phyloP scores from a whole-genome alignment of 106 monocot genomes.

The Dendrobium huoshanense region DNA sequence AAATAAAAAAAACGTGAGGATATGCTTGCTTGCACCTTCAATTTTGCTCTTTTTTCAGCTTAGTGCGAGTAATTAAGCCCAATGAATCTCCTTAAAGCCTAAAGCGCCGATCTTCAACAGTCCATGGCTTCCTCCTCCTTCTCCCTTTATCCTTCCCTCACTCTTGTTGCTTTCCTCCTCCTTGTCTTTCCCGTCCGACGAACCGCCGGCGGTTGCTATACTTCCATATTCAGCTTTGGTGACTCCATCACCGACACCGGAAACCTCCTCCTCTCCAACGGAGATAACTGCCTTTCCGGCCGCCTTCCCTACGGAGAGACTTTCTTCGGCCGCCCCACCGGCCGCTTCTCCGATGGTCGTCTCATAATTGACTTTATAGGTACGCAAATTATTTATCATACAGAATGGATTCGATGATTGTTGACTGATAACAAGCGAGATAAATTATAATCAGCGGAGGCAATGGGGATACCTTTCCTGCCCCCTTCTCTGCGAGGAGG shows the following conservation, averaged over 20 bases:
- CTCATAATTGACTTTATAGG: conserved; percentile 13
- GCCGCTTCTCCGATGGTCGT: conserved; percentile 45
- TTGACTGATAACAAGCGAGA: background rate
- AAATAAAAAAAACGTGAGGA: too few relatives aligned
- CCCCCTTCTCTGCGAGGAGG: conserved; percentile 23
- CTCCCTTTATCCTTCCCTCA: background rate
- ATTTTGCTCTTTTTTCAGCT: too few relatives aligned
- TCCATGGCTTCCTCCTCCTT: background rate
- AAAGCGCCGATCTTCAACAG: too few relatives aligned
- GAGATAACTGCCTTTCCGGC: background rate
- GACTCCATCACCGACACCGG: conserved; percentile 55
- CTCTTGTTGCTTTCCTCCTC: background rate
- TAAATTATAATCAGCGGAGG: conserved; percentile 16
- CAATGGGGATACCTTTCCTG: conserved; percentile 30
- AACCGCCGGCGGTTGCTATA: conserved; percentile 12
- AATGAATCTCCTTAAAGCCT: too few relatives aligned
- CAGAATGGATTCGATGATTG: background rate
- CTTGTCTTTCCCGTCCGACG: background rate
- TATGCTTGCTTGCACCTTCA: too few relatives aligned
- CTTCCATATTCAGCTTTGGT: conserved; percentile 50
- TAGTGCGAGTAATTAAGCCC: too few relatives aligned
- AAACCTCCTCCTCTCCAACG: conserved; percentile 11
- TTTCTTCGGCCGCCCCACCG: conserved; percentile 46
- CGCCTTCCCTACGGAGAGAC: conserved; percentile 40
- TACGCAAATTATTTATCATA: conserved; percentile 8